Percentiles rank a stretch among this genome's conserved stretches.
Evolutionary conservation across 2,329 filamentous ascomycete genomes (phyloP).

Genomic region (Aquanectria penicillioides): DNA sequence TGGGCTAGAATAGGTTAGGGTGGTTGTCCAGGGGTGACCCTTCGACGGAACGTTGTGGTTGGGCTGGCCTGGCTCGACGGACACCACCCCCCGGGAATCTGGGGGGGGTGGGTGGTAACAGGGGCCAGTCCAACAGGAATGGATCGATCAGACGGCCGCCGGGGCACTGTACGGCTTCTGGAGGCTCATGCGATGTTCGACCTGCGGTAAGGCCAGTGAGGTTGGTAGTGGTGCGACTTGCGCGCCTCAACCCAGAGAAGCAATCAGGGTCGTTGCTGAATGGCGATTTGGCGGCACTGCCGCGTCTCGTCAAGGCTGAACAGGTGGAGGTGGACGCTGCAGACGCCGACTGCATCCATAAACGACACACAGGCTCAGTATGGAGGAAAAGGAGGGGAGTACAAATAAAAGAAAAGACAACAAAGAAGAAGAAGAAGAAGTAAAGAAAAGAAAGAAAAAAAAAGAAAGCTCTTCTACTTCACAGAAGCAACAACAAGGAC

Average conservation of each 20-base stretch:
- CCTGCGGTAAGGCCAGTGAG: slow-evolving; percentile 38
- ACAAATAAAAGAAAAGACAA: slow-evolving; percentile 22
- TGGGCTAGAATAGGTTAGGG: slow-evolving; percentile 41
- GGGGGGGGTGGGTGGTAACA: slow-evolving; percentile 35
- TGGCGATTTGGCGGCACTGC: slow-evolving; percentile 22
- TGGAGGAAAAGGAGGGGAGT: slow-evolving; percentile 7
- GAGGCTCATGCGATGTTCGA: slow-evolving; percentile 39
- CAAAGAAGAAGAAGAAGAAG: slow-evolving; percentile 7
- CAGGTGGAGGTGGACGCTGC: slow-evolving; percentile 9
- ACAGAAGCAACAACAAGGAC: slow-evolving; percentile 38
- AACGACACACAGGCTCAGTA: slow-evolving; percentile 1
- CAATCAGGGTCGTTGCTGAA: slow-evolving; percentile 29
- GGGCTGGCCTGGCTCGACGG: slow-evolving; percentile 39
- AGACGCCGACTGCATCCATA: slow-evolving; percentile 5
- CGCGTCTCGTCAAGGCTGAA: slow-evolving; percentile 22
- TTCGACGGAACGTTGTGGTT: slow-evolving; percentile 36
- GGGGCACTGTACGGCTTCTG: slow-evolving; percentile 33
- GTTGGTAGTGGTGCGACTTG: slow-evolving; percentile 40
- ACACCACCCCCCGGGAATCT: slow-evolving; percentile 44
- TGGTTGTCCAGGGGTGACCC: slow-evolving; percentile 41
- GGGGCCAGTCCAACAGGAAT: slow-evolving; percentile 36
- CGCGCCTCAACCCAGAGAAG: slow-evolving; percentile 27
- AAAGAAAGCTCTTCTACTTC: slow-evolving; percentile 22
- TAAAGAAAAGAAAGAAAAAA: not conserved
- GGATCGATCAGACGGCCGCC: slow-evolving; percentile 37